These are phyloP conservation scores for Termitomyces sp. DNA, from an alignment of 768 basidiomycete species.

Conservation along the genomic window DNA sequence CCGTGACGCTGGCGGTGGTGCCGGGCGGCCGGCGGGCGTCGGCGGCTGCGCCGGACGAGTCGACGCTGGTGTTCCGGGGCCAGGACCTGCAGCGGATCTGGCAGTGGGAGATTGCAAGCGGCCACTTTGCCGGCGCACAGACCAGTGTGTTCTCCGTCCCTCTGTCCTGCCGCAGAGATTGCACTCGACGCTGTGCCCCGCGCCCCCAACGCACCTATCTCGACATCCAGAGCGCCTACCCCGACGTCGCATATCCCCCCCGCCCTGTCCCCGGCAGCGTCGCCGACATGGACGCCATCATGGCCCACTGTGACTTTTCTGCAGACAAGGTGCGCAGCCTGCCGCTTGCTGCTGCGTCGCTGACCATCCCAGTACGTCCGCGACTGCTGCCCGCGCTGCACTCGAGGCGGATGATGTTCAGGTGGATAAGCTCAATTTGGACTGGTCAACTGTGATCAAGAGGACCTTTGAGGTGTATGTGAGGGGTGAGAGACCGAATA, in stretches of 20 bases:
- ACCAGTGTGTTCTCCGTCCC: no score
- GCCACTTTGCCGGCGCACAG: constrained; percentile 77
- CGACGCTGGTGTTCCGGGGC: constrained; percentile 66
- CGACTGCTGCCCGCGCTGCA: constrained; percentile 61
- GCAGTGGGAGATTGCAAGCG: constrained; percentile 90
- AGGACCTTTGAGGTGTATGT: constrained; percentile 92
- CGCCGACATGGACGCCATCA: constrained; percentile 83
- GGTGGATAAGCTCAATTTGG: constrained; percentile 69
- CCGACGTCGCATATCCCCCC: constrained; percentile 74
- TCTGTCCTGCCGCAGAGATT: no score
- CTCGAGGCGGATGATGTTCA: constrained; percentile 26
- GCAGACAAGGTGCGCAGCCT: constrained; percentile 67
- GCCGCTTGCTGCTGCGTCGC: no score
- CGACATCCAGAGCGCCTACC: constrained; percentile 53
- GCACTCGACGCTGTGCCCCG: constrained; percentile 36
- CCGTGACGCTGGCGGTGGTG: no score
- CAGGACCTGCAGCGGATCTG: constrained; percentile 81
- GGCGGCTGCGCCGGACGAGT: constrained; percentile 29
- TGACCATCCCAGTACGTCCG: constrained; percentile 98
- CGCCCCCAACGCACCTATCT: constrained; percentile 71
- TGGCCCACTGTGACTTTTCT: constrained; percentile 83
- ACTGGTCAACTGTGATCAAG: constrained; percentile 88
- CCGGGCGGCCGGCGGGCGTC: no score
- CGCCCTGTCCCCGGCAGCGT: constrained; percentile 77
- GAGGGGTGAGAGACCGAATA: constrained; percentile 82